Evolutionary conservation across 2,329 filamentous ascomycete species (phyloP).

Genomic region (Fusarium torulosum): DNA sequence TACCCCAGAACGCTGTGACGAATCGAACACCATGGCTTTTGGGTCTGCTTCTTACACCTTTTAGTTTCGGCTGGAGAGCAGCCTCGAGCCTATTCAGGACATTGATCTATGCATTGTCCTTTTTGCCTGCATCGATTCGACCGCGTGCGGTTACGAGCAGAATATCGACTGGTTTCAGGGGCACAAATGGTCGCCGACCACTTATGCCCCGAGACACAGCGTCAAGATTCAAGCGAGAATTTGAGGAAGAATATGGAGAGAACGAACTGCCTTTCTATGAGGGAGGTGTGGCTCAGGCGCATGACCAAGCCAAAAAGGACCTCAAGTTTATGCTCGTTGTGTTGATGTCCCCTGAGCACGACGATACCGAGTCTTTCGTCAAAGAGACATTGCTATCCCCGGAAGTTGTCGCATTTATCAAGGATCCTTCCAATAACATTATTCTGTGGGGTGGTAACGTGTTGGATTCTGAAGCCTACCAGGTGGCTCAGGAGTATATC

Average conservation of each 20-base stretch:
- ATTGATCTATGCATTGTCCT: conserved; percentile 82
- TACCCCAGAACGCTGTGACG: conserved; percentile 78
- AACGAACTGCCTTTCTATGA: conserved; percentile 83
- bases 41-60: conserved; percentile 82
- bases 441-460: conserved; percentile 95
- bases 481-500: conserved; percentile 86
- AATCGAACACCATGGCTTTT: conserved; percentile 81
- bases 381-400: conserved; percentile 83
- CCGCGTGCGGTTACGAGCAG: conserved; percentile 68
- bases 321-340: conserved; percentile 92
- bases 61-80: conserved; percentile 81
- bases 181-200: conserved; percentile 77
- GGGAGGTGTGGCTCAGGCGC: conserved; percentile 89
- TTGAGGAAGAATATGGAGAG: conserved; percentile 90
- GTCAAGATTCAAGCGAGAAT: conserved; percentile 88
- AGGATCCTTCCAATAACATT: conserved; percentile 80
- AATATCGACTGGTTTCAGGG: conserved; percentile 64
- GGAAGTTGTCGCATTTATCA: conserved; percentile 80
- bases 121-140: conserved; percentile 76
- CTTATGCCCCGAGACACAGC: conserved; percentile 89
- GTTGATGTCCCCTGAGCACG: conserved; percentile 91
- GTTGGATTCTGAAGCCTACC: conserved; percentile 92
- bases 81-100: conserved; percentile 77
- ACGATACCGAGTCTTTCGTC: conserved; percentile 87
- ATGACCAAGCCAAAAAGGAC: conserved; percentile 90